Percentiles rank a stretch among this genome's conserved stretches.
phyloP scores from a whole-genome alignment of 2,329 filamentous ascomycete genomes.

The Neurospora crassa region DNA sequence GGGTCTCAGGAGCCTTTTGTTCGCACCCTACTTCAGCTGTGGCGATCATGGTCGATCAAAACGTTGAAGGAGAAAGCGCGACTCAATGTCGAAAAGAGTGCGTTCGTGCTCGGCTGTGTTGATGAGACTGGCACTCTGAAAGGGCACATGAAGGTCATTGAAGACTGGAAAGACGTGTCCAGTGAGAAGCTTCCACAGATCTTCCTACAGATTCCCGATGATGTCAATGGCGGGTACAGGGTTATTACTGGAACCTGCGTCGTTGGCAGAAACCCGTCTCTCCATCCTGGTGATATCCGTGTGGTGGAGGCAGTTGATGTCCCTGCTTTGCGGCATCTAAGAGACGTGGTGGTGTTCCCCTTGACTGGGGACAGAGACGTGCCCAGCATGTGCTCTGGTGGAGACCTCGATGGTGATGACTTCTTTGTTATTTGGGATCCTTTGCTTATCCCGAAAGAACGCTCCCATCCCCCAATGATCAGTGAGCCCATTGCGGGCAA shows the following conservation, averaged over 20 bases:
- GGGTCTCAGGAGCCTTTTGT: constrained; percentile 66
- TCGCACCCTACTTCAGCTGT: constrained; percentile 67
- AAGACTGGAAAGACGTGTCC: constrained; percentile 27
- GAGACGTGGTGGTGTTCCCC: constrained; percentile 81
- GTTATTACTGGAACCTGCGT: constrained; percentile 71
- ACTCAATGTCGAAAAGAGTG: constrained; percentile 71
- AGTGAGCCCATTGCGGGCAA: not conserved
- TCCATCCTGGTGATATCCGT: constrained; percentile 87
- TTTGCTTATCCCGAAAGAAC: constrained; percentile 51
- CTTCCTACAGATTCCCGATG: constrained; percentile 66
- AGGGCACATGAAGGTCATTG: constrained; percentile 52
- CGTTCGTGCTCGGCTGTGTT: constrained; percentile 78
- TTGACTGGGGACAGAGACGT: constrained; percentile 74
- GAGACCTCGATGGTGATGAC: constrained; percentile 92
- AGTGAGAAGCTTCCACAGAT: constrained; percentile 62
- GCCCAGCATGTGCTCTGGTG: constrained; percentile 90
- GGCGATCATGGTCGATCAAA: constrained; percentile 84
- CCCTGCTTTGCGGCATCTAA: constrained; percentile 62
- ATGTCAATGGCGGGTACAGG: constrained; percentile 43
- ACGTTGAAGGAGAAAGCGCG: constrained; percentile 86
- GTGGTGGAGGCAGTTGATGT: constrained; percentile 77
- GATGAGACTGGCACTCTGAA: constrained; percentile 72
- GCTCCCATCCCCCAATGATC: constrained; percentile 71
- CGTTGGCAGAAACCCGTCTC: constrained; percentile 82
- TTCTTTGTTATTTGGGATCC: constrained; percentile 90